These are phyloP conservation scores for Aspergillus sclerotioniger DNA, from an alignment of 495 filamentous ascomycete species.

Conservation along the genomic window DNA sequence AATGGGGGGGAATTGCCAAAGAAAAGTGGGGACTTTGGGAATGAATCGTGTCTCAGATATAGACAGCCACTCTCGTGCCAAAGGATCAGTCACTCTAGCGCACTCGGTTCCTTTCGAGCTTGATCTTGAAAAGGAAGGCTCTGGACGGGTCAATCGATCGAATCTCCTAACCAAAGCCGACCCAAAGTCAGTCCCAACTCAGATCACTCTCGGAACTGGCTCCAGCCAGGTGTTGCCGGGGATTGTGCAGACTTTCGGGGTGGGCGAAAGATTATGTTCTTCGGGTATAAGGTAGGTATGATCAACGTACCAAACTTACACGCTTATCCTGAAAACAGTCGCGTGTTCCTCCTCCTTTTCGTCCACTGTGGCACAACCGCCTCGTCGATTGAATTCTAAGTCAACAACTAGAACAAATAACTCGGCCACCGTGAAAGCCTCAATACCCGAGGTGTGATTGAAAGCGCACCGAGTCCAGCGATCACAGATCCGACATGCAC, in stretches of 20 bases:
- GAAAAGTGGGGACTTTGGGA: conserved; percentile 23
- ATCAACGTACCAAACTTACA: conserved; percentile 1
- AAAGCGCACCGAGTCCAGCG: conserved; percentile 7
- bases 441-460: not conserved
- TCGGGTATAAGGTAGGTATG: not conserved
- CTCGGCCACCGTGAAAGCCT: not conserved
- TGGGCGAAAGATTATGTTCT: not conserved
- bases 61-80: conserved; percentile 9
- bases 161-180: not conserved
- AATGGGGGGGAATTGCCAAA: conserved; percentile 13
- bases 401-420: not conserved
- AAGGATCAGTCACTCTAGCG: conserved; percentile 9
- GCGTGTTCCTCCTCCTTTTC: conserved; percentile 1
- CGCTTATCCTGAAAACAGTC: not conserved
- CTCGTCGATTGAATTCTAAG: not conserved
- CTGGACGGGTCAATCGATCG: not conserved
- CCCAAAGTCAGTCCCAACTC: conserved; percentile 3
- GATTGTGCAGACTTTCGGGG: not conserved
- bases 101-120: not conserved
- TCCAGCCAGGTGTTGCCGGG: not conserved
- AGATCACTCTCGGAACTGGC: not conserved
- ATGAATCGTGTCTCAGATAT: conserved; percentile 28
- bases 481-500: conserved; percentile 25
- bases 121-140: conserved; percentile 7
- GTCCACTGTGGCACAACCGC: not conserved